These are phyloP conservation scores for Naganishia onofrii DNA, from an alignment of 768 basidiomycete genomes.

Conservation along the genomic window DNA sequence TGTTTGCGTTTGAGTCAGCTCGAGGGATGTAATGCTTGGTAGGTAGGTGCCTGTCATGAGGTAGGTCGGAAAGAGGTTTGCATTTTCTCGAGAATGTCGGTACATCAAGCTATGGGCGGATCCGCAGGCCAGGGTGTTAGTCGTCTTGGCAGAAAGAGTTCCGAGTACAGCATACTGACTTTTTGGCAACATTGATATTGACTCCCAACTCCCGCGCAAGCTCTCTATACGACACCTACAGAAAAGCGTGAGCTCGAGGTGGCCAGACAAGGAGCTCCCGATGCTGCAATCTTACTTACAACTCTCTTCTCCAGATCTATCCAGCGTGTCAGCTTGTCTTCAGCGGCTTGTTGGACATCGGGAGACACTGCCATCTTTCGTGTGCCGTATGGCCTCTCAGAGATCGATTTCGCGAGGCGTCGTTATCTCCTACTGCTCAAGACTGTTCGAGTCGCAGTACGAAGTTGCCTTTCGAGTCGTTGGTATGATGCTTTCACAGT, in stretches of 20 bases:
- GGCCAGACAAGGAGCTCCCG: not conserved
- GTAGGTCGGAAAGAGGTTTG: constrained; percentile 21
- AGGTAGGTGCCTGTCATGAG: constrained; percentile 28
- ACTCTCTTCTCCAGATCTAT: constrained; percentile 26
- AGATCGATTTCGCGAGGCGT: too few relatives aligned
- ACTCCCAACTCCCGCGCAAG: constrained; percentile 22
- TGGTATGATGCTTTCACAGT: too few relatives aligned
- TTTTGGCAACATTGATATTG: constrained; percentile 28
- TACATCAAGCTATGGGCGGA: not conserved
- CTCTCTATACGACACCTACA: constrained; percentile 27
- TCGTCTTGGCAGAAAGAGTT: not conserved
- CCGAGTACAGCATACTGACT: not conserved
- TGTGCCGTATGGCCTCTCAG: not conserved
- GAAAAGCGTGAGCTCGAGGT: not conserved
- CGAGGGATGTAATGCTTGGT: not conserved
- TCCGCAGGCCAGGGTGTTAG: not conserved
- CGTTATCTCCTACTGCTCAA: too few relatives aligned
- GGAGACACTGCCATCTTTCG: constrained; percentile 1
- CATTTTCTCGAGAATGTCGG: constrained; percentile 15
- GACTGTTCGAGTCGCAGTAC: too few relatives aligned
- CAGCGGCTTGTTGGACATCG: not conserved
- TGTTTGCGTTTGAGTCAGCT: constrained; percentile 14
- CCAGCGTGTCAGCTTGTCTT: constrained; percentile 27
- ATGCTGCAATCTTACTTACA: not conserved
- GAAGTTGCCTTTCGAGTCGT: too few relatives aligned